Evolutionary conservation across 371 early-diverging fungal genomes (phyloP), one percentile per base, ranked within the genome.

Genomic region (Coemansia sp.): DNA sequence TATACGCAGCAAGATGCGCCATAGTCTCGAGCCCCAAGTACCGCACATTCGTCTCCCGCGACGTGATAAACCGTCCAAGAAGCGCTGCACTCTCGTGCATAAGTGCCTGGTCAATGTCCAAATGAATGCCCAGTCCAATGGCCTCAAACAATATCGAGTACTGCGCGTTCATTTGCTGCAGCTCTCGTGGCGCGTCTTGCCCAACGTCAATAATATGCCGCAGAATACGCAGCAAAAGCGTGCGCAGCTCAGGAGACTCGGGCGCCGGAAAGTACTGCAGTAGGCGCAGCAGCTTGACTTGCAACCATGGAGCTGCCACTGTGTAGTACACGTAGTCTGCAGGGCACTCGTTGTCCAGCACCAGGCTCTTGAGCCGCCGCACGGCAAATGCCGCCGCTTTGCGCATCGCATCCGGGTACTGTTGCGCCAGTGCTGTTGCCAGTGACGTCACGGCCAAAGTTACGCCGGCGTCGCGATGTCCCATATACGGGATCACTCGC

Each of bases 251-350:
- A 17, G 81, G 61, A 59, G 69, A 84, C 91, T 94, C 90, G 36
- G 94, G 91, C 9, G 94, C 89, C 32, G 97, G 95, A 78, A 91
- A 97, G 80, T 96, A 94, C 81, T 96, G 97, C 55, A 98, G 78
- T 24, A 97, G 85, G 41, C 95, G 87, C 55, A 98, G 83, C 24
- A 97, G 87, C 75, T 96, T 97, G 69, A 97, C 91, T 79, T 97
- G 97, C 41, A 98, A 85, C 99, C 99, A 98, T 54, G 99, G 99
- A 39, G 89, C 91, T 0, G 98, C 95, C 39, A 97, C 94, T 75
- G 94, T 94, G 83, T 98, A 98, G 83, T 98, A 98, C 21, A 94
- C 85, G 74, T 97, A 94, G 68, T 96, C 95, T 12, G 85, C 60
- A 4, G 89, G 83, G 76, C 86, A 94, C 52, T 94, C 94, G 58